Evolutionary conservation across 2,329 filamentous ascomycete genomes (phyloP).

Genomic region (Pseudocercospora musae): DNA sequence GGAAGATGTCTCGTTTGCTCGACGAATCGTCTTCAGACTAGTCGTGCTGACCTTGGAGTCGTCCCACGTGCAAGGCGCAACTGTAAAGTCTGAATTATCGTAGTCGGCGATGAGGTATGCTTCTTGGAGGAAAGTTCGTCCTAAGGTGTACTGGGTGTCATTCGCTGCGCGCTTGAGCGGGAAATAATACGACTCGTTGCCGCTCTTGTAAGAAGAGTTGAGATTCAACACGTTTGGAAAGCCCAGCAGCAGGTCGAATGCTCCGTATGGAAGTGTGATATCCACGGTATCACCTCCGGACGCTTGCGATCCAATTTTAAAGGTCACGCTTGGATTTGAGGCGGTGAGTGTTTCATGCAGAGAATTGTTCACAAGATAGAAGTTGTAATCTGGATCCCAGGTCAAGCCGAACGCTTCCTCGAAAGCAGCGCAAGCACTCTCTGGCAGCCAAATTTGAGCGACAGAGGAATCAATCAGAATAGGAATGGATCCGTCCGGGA

Average conservation of each 20-base stretch:
- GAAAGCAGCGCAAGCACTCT: conserved; percentile 38
- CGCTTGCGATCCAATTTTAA: conserved; percentile 31
- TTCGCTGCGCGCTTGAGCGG: conserved; percentile 35
- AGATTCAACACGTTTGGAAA: conserved; percentile 31
- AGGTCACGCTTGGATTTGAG: conserved; percentile 34
- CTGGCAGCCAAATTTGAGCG: conserved; percentile 62
- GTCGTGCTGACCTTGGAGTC: conserved; percentile 20
- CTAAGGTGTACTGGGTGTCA: conserved; percentile 37
- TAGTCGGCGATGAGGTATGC: conserved; percentile 40
- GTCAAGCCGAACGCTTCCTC: conserved; percentile 37
- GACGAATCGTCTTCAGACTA: conserved; percentile 32
- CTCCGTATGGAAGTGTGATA: conserved; percentile 37
- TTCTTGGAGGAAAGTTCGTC: conserved; percentile 39
- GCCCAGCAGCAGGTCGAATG: conserved; percentile 34
- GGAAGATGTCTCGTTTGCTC: conserved; percentile 22
- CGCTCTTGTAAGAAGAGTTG: conserved; percentile 17
- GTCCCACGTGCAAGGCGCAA: conserved; percentile 37
- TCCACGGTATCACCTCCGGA: conserved; percentile 30
- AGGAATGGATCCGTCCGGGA: conserved; percentile 31
- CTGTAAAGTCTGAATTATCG: conserved; percentile 36
- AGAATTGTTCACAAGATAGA: conserved; percentile 37
- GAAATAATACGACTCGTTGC: conserved; percentile 31
- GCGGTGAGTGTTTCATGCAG: conserved; percentile 27
- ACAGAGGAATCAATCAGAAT: conserved; percentile 63
- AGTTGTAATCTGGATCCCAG: conserved; percentile 28